Evolutionary conservation across 1,284 basidiomycete species (phyloP).

Genomic region (Cutaneotrichosporon sp.): DNA sequence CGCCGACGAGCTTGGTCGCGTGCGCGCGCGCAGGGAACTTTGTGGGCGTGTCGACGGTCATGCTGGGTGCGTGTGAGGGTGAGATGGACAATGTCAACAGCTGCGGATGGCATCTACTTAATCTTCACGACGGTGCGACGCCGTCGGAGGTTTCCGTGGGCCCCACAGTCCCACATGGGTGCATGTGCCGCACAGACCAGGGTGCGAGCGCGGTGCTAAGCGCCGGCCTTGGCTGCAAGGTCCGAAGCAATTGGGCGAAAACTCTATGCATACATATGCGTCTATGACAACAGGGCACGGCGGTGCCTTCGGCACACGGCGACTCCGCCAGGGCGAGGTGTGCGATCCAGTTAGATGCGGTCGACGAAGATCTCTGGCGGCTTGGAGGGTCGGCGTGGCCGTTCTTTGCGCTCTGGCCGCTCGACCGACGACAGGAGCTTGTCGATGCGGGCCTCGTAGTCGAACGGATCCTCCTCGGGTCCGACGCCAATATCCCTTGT

Average conservation of each 20-base stretch:
- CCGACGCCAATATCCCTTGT: slow-evolving; percentile 39
- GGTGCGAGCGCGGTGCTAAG: no score
- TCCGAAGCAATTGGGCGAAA: no score
- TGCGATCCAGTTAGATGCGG: slow-evolving; percentile 10
- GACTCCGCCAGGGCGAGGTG: not conserved
- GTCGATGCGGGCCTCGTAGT: slow-evolving; percentile 26
- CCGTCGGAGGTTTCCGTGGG: not conserved
- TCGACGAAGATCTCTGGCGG: slow-evolving; percentile 7
- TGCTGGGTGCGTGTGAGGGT: not conserved
- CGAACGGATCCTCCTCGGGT: slow-evolving; percentile 33
- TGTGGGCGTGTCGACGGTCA: slow-evolving; percentile 6
- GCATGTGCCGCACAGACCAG: no score
- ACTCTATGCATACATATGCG: not conserved
- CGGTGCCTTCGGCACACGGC: no score
- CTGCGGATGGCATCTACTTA: no score
- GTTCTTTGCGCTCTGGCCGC: slow-evolving; percentile 8
- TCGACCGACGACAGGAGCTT: slow-evolving; percentile 14
- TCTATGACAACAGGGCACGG: slow-evolving; percentile 6
- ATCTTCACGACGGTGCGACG: no score
- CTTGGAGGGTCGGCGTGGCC: slow-evolving; percentile 1
- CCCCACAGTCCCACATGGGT: not conserved
- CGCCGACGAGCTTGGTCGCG: slow-evolving; percentile 34
- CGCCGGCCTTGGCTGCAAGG: not conserved
- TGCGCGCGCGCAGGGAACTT: slow-evolving; percentile 42
- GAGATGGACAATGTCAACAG: not conserved